phyloP scores from a whole-genome alignment of 306 rosid species.

The Cucumis hystrix region DNA sequence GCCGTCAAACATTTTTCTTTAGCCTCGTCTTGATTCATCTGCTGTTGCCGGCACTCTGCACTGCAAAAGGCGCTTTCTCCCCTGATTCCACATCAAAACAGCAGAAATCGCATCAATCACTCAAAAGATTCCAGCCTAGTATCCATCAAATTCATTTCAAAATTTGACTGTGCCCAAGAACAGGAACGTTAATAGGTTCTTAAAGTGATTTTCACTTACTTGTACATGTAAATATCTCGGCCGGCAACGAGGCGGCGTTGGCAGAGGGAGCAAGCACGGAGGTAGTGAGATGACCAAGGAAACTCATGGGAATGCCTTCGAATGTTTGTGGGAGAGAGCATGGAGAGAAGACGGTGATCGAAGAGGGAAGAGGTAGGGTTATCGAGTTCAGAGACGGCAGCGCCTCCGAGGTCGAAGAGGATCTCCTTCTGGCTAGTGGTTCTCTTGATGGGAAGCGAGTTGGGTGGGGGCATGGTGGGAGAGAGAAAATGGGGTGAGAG shows the following conservation, averaged over 20 bases:
- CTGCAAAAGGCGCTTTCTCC: conserved; percentile 13
- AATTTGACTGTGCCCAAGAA: background rate
- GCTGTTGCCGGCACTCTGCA: conserved; percentile 8
- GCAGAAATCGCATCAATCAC: background rate
- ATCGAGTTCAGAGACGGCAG: background rate
- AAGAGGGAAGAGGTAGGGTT: conserved; percentile 5
- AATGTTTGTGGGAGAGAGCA: conserved; percentile 1
- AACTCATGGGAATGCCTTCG: conserved; percentile 8
- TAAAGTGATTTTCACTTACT: background rate
- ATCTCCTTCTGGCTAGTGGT: conserved; percentile 72
- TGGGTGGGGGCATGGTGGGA: conserved; percentile 56
- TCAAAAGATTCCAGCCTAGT: background rate
- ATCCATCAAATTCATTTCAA: background rate
- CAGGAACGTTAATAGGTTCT: background rate
- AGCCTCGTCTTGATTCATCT: conserved; percentile 8
- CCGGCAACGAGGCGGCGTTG: conserved; percentile 7
- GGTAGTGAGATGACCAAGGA: background rate
- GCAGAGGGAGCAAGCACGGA: conserved; percentile 6
- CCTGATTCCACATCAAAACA: background rate
- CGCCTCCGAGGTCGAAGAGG: conserved; percentile 35
- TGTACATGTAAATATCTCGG: conserved; percentile 14
- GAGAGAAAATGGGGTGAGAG: background rate
- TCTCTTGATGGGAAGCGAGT: conserved; percentile 62
- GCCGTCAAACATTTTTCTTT: background rate
- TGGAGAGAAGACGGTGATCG: background rate